Evolutionary conservation across 2,329 filamentous ascomycete genomes (phyloP), one percentile per base, ranked within the genome.

Genomic region (Gnomoniopsis smithogilvyi): DNA sequence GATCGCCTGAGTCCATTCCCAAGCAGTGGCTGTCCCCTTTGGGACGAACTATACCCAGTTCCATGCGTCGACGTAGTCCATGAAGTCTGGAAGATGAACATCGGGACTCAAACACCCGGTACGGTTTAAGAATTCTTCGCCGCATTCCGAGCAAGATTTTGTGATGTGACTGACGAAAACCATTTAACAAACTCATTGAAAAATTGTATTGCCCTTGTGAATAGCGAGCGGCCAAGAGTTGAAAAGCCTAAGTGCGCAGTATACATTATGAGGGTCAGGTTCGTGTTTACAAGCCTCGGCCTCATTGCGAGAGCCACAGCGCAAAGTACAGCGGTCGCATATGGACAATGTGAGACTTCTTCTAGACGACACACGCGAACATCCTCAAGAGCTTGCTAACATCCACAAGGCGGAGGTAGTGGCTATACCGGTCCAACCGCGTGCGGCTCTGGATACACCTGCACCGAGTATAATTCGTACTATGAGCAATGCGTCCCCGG

Each of bases 381-480:
- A 12, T 22, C 15, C 3, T 10, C 6, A 3, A 8, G 12, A n/a
- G 0, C 15, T 47, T 12, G 49, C 36, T 54, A 47, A 54, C 51
- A 34, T 8, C 22, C 24, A 6, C 6, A 26, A 62, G 58, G 61
- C 58, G 59, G 66, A 21, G 65, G 66, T 24, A 54, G 57, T 54
- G 52, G 60, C 50, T 64, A 56, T 33, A 51, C 50, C 12, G 62
- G 62, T 10, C 57, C 65, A 7, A 62, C 58, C 10, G 55, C 36
- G 17, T 67, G 66, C 52, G 59, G 59, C 8, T 58, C 61, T 4
- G 64, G 63, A 26, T 66, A 66, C 19, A 47, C 34, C n/a, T 67
- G 66, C 50, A 67, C 60, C 1, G 62, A 53, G 3, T 62, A 65
- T 48, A 67, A 67, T 19, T 21, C 41, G 3, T 62, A 62, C 33